Evolutionary conservation across 2,329 filamentous ascomycete species (phyloP), one percentile per base, ranked within the genome.

Genomic region (Trichoderma sp.): DNA sequence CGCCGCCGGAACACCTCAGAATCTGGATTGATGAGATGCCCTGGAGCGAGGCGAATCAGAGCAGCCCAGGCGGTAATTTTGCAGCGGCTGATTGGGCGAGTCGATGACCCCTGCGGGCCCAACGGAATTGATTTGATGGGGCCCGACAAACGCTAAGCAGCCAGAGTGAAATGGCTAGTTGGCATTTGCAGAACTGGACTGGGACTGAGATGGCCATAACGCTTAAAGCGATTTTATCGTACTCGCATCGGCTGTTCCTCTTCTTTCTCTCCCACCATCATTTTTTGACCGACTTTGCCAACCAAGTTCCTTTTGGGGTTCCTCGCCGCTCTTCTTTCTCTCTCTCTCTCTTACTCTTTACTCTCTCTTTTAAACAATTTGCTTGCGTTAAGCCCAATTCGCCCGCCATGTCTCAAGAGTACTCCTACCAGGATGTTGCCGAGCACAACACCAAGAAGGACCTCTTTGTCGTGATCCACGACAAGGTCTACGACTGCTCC

Each of bases 391-490:
- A 56, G 53, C 21, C 28, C 34, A 58, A 71, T 28, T 66, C 68
- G 57, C 69, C 71, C 76, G 78, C 78, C 75, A 81, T 81, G 78
- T 79, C 80, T 72, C 76, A 80, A 75, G 85, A 89, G 80, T 89
- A 91, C 85, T 96, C 92, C 79, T 93, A 90, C 85, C 86, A 91
- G 80, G 93, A 97, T 83, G 89, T 97, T 84, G 87, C 92, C 74
- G 89, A 90, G 84, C 94, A 97, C 89, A 93, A 92, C 86, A 91
- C 89, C 84, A 98, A 98, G 91, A 97, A 94, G 88, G 94, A 98
- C 83, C 86, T 97, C 75, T 97, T 88, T 86, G 82, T 98, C 79
- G 92, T 98, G 75, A 90, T 99, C 79, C 93, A 98, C 86, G 95
- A 97, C 84, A 97, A 97, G 87, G 91, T 99, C 86, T 99, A 98